phyloP scores from a whole-genome alignment of 495 filamentous ascomycete species.

The Apodospora peruviana region DNA sequence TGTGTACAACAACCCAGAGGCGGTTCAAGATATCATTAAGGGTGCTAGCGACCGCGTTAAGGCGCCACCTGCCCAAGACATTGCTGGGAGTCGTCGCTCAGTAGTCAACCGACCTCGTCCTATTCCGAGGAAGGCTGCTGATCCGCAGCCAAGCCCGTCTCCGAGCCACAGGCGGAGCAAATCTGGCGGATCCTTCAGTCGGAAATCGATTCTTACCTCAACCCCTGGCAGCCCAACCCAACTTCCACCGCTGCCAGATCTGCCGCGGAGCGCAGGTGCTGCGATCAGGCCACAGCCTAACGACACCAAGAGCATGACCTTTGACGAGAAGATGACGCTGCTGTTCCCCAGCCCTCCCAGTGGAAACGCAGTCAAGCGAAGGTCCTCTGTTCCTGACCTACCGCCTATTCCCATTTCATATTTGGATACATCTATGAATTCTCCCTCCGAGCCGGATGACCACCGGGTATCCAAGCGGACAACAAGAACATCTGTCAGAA shows the following conservation, averaged over 20 bases:
- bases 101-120: slow-evolving; percentile 50
- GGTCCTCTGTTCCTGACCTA: slow-evolving; percentile 39
- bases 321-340: slow-evolving; percentile 45
- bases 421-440: slow-evolving; percentile 9
- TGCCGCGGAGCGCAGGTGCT: slow-evolving; percentile 34
- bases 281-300: slow-evolving; percentile 31
- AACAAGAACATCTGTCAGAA: slow-evolving; percentile 26
- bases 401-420: slow-evolving; percentile 32
- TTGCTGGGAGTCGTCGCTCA: slow-evolving; percentile 23
- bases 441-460: slow-evolving; percentile 7
- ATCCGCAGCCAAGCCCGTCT: slow-evolving; percentile 25
- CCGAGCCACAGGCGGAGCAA: slow-evolving; percentile 35
- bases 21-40: slow-evolving; percentile 40
- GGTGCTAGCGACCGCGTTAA: slow-evolving; percentile 26
- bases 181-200: slow-evolving; percentile 37
- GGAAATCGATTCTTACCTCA: slow-evolving; percentile 38
- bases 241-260: slow-evolving; percentile 39
- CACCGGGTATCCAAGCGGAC: slow-evolving; percentile 25
- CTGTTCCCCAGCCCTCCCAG: slow-evolving; percentile 41
- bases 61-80: slow-evolving; percentile 8
- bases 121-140: slow-evolving; percentile 39
- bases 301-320: slow-evolving; percentile 49
- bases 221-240: slow-evolving; percentile 43
- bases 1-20: slow-evolving; percentile 41
- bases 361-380: slow-evolving; percentile 22